Evolutionary conservation across 306 rosid genomes (phyloP), one percentile per base, ranked within the genome.

Genomic region (Myrica gale): DNA sequence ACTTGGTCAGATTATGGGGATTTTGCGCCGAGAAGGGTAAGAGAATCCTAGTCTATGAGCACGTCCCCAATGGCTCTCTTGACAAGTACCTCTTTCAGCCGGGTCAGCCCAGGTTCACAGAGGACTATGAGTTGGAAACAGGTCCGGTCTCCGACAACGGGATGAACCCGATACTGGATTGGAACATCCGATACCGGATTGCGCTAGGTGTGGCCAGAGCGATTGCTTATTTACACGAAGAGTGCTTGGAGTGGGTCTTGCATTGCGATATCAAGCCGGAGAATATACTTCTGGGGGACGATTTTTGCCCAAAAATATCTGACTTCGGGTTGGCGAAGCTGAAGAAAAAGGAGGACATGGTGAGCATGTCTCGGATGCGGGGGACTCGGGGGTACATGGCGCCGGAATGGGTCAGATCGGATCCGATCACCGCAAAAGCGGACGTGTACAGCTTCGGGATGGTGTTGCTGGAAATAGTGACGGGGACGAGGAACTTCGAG

Each of bases 381-480:
- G 98, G 98, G 0, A 94, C 98, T 4, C 94, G 96, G 0, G 98
- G 97, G 21, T 95, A 95, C 74, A 90, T 95, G 96, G 98, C 98
- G 19, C 98, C 98, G 0, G 96, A 95, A 67, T 90, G 97, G 91
- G 83, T 89, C 20, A 90, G 88, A 7, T 50, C 78, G 16, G 97
- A 90, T 23, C 87, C 90, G 32, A 90, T 95, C 9, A 95, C 97
- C 0, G 81, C 97, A 0, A 92, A 95, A 16, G 98, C 97, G 0
- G 97, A 95, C 57, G 98, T 95, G 55, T 95, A 88, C 48, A 92
- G 96, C 11, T 95, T 90, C 21, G 98, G 97, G 6, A 90, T 92
- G 97, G 98, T 95, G 44, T 9, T 94, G 47, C 68, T 94, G 69
- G 98, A 94, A 80, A 83, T 94, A 4, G 91, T 94, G 76, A 86